Conservation (phyloP, 169 alveolate species). For the Cryptosporidium parvum region DNA sequence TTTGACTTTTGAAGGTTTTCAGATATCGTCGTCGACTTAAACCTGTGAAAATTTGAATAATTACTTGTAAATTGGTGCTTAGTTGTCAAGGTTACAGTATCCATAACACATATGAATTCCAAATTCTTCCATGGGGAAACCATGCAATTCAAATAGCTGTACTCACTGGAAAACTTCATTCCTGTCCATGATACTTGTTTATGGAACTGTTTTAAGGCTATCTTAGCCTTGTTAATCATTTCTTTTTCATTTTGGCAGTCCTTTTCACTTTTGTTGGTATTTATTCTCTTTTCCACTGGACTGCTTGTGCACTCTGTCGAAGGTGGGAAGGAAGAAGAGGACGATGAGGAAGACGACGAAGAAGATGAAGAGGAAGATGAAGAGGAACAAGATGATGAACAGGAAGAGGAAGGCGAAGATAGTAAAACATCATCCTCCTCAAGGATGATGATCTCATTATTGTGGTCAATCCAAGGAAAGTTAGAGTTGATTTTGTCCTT, state of each 20-base stretch:
- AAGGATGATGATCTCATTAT: neutral
- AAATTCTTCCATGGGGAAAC: conserved; percentile 56
- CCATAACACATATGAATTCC: conserved; percentile 37
- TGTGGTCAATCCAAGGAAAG: conserved; percentile 40
- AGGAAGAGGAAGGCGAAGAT: too few species aligned
- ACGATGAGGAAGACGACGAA: too few species aligned
- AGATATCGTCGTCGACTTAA: neutral
- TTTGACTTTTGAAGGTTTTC: conserved; percentile 5
- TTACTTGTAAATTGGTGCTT: neutral
- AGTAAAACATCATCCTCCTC: neutral
- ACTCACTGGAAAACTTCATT: conserved; percentile 33
- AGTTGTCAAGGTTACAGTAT: conserved; percentile 28
- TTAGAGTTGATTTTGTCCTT: conserved; percentile 43
- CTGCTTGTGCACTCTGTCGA: neutral
- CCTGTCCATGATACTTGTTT: conserved; percentile 52
- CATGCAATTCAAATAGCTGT: neutral
- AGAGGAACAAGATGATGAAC: too few species aligned
- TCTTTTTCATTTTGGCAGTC: neutral
- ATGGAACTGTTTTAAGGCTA: conserved; percentile 8
- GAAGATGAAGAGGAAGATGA: too few species aligned
- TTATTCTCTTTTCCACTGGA: neutral
- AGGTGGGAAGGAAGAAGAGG: too few species aligned
- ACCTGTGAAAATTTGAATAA: conserved; percentile 1
- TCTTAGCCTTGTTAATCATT: neutral
- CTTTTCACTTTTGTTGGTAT: neutral